Percentiles rank a stretch among this genome's conserved stretches.
These are phyloP conservation scores for Dittrichia graveolens DNA, from an alignment of 129 eudicot species.

Conservation along the genomic window DNA sequence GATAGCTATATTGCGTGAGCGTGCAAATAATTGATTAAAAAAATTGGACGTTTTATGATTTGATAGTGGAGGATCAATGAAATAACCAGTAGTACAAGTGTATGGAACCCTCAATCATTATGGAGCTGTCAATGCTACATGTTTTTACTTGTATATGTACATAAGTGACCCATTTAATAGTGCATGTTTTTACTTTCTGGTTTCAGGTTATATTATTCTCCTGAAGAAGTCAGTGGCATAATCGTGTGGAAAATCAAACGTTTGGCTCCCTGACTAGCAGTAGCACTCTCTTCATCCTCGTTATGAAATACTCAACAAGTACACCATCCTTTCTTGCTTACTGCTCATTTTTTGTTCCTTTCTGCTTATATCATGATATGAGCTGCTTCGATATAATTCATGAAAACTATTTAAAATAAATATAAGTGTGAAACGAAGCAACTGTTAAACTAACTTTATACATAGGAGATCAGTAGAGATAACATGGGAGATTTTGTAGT, in stretches of 20 bases:
- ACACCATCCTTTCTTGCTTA: conserved; percentile 9
- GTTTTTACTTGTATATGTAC: background rate
- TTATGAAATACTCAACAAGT: conserved; percentile 39
- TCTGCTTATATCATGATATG: background rate
- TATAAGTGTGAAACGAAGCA: too few relatives aligned
- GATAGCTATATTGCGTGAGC: too few relatives aligned
- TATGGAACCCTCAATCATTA: background rate
- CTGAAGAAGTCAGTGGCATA: conserved; percentile 51
- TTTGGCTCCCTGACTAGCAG: conserved; percentile 92
- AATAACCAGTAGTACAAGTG: background rate
- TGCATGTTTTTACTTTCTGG: background rate
- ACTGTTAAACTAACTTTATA: too few relatives aligned
- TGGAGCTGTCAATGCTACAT: background rate
- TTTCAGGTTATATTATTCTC: conserved; percentile 71
- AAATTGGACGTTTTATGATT: too few relatives aligned
- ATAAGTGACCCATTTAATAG: background rate
- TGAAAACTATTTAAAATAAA: too few relatives aligned
- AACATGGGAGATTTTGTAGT: too few relatives aligned
- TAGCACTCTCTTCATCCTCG: conserved; percentile 44
- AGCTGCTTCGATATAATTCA: too few relatives aligned
- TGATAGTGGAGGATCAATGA: background rate
- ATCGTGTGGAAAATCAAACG: conserved; percentile 68
- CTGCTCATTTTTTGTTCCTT: background rate
- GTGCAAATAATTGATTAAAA: too few relatives aligned
- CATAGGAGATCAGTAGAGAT: too few relatives aligned